Conservation (phyloP, 1,139 yeast genomes). For the Arxiozyma bovina region DNA sequence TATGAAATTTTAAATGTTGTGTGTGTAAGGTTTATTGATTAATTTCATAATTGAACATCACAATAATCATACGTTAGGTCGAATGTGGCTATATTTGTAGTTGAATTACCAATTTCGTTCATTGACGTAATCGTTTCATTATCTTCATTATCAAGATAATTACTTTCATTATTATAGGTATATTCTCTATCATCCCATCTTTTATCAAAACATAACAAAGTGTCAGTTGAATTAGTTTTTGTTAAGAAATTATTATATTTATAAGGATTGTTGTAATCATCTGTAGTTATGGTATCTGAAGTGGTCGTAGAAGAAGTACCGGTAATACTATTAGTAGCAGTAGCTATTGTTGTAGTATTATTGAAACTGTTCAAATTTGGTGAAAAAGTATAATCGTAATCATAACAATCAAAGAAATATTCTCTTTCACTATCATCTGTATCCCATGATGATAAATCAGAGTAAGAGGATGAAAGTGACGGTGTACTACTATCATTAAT, state of each 20-base stretch:
- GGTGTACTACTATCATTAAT: constrained; percentile 38
- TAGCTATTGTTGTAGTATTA: not conserved
- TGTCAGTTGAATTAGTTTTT: not conserved
- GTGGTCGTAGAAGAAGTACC: no score
- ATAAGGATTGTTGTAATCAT: no score
- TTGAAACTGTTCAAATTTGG: not conserved
- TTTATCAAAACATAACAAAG: not conserved
- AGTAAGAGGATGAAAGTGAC: constrained; percentile 90
- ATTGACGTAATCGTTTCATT: not conserved
- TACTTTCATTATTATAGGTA: not conserved
- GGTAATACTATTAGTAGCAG: no score
- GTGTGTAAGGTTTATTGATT: not conserved
- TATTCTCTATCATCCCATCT: not conserved
- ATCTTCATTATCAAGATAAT: not conserved
- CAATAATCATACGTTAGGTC: not conserved
- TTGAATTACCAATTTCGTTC: not conserved
- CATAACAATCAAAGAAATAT: not conserved
- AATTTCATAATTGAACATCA: not conserved
- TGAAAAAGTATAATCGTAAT: not conserved
- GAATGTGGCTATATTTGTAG: no score
- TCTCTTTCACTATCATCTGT: not conserved
- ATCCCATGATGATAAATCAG: constrained; percentile 47
- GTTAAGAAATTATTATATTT: not conserved
- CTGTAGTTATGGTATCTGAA: no score
- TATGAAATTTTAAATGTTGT: no score